Conservation (phyloP, 495 filamentous ascomycete species). For the Daldinia childiae region DNA sequence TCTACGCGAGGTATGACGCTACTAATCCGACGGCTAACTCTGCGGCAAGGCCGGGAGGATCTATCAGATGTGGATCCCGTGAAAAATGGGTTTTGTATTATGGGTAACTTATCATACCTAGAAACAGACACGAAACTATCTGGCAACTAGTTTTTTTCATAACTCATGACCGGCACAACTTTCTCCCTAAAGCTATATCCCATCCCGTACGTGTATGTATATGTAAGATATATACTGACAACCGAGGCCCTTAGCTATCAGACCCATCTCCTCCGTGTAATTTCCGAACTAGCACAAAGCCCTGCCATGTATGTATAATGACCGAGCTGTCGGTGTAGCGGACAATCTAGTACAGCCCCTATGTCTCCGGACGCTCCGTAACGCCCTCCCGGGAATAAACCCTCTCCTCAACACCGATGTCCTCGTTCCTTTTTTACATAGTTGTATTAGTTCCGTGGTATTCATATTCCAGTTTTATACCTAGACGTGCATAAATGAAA, state of each 20-base stretch:
- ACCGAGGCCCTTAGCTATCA: neutral
- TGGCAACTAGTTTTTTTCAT: too few species aligned
- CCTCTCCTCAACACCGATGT: slow-evolving; percentile 70
- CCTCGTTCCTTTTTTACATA: slow-evolving; percentile 69
- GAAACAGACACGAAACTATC: too few species aligned
- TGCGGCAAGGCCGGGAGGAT: neutral
- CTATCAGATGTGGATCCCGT: neutral
- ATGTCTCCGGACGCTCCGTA: neutral
- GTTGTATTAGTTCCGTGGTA: neutral
- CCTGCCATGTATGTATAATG: neutral
- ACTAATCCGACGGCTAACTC: neutral
- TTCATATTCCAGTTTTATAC: neutral
- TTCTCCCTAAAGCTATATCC: neutral
- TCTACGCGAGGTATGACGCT: neutral
- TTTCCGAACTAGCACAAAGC: neutral
- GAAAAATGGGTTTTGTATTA: too few species aligned
- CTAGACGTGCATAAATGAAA: neutral
- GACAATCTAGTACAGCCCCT: neutral
- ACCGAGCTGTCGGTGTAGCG: too few species aligned
- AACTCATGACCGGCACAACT: neutral
- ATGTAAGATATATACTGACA: neutral
- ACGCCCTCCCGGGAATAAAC: slow-evolving; percentile 53
- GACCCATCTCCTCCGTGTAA: neutral
- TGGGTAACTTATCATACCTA: too few species aligned
- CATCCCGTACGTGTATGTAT: too few species aligned